Percentiles rank a stretch among this genome's conserved stretches.
phyloP scores from a whole-genome alignment of 768 basidiomycete species.

The Zangia roseola region DNA sequence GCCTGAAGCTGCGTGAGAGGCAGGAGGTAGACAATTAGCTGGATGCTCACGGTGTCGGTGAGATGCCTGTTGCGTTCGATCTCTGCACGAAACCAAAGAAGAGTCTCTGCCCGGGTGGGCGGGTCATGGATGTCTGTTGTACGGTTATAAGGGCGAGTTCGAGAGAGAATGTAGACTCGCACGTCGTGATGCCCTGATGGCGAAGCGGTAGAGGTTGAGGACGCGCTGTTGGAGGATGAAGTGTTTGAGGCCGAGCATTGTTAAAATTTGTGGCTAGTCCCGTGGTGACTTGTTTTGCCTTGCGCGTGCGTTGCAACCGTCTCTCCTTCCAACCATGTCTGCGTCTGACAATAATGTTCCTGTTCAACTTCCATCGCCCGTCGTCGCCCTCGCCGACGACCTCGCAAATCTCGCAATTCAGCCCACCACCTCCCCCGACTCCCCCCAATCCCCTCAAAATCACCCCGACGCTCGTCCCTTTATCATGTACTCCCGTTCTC shows the following conservation, averaged over 20 bases:
- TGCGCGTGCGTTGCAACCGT: constrained; percentile 11
- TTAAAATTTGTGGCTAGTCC: constrained; percentile 15
- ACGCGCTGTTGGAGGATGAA: constrained; percentile 68
- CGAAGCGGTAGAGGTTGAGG: constrained; percentile 60
- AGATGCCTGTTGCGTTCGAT: constrained; percentile 63
- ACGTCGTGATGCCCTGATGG: constrained; percentile 73
- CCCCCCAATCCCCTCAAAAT: constrained; percentile 17
- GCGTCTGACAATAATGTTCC: constrained; percentile 23
- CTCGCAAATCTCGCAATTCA: constrained; percentile 35
- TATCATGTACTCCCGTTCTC: constrained; percentile 65
- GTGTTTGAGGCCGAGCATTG: constrained; percentile 58
- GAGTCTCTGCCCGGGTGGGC: constrained; percentile 59
- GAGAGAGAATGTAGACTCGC: constrained; percentile 10
- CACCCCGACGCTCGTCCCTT: constrained; percentile 39
- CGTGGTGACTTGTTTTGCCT: constrained; percentile 19
- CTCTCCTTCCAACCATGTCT: constrained; percentile 33
- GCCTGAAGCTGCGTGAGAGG: constrained; percentile 37
- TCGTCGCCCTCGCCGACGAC: constrained; percentile 31
- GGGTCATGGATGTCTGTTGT: constrained; percentile 60
- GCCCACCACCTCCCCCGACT: constrained; percentile 7
- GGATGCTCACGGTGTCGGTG: constrained; percentile 51
- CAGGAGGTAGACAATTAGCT: neutral
- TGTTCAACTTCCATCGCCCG: constrained; percentile 13
- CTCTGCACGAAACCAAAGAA: constrained; percentile 71
- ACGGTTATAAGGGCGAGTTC: constrained; percentile 5